Base-by-base conservation (phyloP, 2,329 filamentous ascomycete genomes). In the Paracamarosporium sp. region DNA sequence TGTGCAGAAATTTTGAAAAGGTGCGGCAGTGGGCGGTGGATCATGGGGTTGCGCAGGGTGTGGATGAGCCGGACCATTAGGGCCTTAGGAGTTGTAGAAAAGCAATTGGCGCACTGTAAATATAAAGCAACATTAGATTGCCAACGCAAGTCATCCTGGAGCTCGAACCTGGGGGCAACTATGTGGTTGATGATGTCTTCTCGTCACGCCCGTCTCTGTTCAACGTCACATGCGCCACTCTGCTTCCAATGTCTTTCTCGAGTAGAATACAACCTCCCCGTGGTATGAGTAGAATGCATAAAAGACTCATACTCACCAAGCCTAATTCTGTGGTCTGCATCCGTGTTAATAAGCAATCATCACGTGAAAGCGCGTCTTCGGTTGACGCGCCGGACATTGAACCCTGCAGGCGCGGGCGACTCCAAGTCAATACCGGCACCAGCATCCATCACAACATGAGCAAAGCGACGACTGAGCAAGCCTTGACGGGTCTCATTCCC, bases 401-500 rank as follows among this genome's bases (percentile, higher is more conserved):
- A 36, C 24, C 33, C 33, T 36, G 25, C 33, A 38, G n/a, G 20
- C 20, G 17, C 17, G 27, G 20, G n/a, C n/a, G 5, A 13, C 47
- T n/a, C 22, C 24, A 27, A 36, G 25, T 8, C 35, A 7, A n/a
- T 20, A 28, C 22, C 11, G 13, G 9, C 50, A 47, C 25, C 28
- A 40, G n/a, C 28, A 15, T 4, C 36, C n/a, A 3, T 20, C 25
- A 48, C 51, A 65, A 67, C 72, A 46, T 82, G 76, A 66, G 57
- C 54, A 55, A 57, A 53, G 60, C 65, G 20, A 60, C 57, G 28
- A 65, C 73, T 11, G 72, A 76, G 47, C 73, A 76, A 51, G 68
- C 73, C 25, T 61, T 76, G 2, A 73, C 65, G n/a, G 80, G 80
- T 36, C 80, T 85, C 20, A 59, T 79, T 8, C 76, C 78, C 4